These are phyloP conservation scores for Capsicum chinense DNA, from an alignment of 257 asterid species.

Conservation along the genomic window DNA sequence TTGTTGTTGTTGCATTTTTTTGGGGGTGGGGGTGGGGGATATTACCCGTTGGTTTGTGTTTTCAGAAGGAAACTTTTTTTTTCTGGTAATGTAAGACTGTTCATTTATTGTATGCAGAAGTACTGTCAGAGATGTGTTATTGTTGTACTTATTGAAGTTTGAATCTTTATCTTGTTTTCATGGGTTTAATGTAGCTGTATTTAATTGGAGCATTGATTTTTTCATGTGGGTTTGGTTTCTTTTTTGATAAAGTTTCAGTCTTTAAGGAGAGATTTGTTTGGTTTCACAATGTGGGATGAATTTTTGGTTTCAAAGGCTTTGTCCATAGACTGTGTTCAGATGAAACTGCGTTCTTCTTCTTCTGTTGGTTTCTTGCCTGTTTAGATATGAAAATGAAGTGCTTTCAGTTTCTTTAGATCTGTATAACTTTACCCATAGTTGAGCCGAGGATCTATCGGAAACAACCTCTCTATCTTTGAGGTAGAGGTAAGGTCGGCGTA, in stretches of 20 bases:
- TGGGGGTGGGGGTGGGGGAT: neutral
- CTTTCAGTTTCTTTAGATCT: conserved; percentile 34
- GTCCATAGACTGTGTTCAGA: neutral
- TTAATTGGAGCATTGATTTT: neutral
- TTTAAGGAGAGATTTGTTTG: conserved; percentile 19
- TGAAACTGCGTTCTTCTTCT: conserved; percentile 10
- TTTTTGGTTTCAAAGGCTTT: conserved; percentile 26
- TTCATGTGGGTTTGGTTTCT: neutral
- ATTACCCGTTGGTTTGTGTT: neutral
- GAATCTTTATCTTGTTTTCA: conserved; percentile 15
- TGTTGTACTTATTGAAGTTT: neutral
- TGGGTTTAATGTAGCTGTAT: conserved; percentile 24
- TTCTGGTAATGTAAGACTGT: neutral
- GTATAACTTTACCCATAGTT: neutral
- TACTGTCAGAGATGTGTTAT: neutral
- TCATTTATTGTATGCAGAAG: neutral
- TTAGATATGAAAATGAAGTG: neutral
- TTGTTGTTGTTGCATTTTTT: neutral
- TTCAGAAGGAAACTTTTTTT: conserved; percentile 8
- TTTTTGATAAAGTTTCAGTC: neutral
- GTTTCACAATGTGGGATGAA: conserved; percentile 30
- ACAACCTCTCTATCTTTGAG: too few species aligned
- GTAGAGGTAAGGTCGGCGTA: too few species aligned
- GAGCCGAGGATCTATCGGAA: too few species aligned
- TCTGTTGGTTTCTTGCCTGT: neutral